phyloP scores from a whole-genome alignment of 169 alveolate species.

The Plasmodium inui region DNA sequence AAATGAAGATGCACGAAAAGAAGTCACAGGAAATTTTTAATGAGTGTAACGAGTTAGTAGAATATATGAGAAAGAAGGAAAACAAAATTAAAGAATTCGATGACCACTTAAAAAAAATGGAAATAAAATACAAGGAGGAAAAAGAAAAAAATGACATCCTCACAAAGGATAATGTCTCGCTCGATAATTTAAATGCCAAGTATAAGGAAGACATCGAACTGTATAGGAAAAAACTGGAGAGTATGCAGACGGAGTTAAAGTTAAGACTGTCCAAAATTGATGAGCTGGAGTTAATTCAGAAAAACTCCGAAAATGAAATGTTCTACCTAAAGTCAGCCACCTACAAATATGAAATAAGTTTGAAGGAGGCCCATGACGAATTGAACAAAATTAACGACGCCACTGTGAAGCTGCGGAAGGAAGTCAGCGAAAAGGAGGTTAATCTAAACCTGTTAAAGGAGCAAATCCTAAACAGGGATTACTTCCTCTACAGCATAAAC shows the following conservation, averaged over 20 bases:
- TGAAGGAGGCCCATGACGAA: slow-evolving; percentile 75
- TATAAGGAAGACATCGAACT: slow-evolving; percentile 71
- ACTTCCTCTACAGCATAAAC: slow-evolving; percentile 31
- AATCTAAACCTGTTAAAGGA: slow-evolving; percentile 17
- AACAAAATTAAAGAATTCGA: slow-evolving; percentile 72
- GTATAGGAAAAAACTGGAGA: slow-evolving; percentile 58
- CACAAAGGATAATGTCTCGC: slow-evolving; percentile 62
- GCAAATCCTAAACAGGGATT: slow-evolving; percentile 69
- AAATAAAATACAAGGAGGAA: slow-evolving; percentile 74
- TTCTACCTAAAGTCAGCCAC: slow-evolving; percentile 72
- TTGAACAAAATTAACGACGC: slow-evolving; percentile 42
- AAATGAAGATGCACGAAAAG: slow-evolving; percentile 75
- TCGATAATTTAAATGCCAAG: slow-evolving; percentile 63
- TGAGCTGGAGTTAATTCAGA: slow-evolving; percentile 68
- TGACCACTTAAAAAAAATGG: slow-evolving; percentile 73
- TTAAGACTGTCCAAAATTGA: slow-evolving; percentile 63
- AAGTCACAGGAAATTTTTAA: slow-evolving; percentile 71
- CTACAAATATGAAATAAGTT: slow-evolving; percentile 53
- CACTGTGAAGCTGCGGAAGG: slow-evolving; percentile 8
- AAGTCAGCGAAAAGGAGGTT: slow-evolving; percentile 15
- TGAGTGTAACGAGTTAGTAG: slow-evolving; percentile 74
- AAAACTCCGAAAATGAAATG: slow-evolving; percentile 72
- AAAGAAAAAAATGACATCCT: slow-evolving; percentile 72
- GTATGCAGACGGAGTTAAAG: slow-evolving; percentile 69
- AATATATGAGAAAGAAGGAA: slow-evolving; percentile 75